phyloP scores from a whole-genome alignment of 306 rosid species.

The Ziziphus jujuba region DNA sequence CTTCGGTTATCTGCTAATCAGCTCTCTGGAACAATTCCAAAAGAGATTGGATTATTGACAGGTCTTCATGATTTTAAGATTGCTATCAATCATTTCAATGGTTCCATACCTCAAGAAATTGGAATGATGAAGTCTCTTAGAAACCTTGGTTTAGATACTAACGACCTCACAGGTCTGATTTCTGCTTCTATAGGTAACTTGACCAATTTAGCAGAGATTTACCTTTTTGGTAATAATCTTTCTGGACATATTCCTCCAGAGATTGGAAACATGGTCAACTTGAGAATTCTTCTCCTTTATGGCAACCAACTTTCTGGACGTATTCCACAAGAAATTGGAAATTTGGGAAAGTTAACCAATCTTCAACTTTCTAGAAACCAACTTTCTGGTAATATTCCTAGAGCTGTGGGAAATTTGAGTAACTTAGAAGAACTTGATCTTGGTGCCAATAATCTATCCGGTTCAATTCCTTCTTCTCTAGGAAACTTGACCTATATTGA shows the following conservation, averaged over 20 bases:
- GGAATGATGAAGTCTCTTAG: neutral
- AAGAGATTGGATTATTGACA: conserved; percentile 2
- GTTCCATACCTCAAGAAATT: conserved; percentile 13
- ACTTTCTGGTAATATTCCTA: no score
- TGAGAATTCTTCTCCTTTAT: no score
- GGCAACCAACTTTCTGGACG: neutral
- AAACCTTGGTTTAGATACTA: neutral
- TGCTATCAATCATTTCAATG: neutral
- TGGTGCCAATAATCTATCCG: neutral
- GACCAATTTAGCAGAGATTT: neutral
- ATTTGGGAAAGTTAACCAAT: no score
- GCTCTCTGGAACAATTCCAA: neutral
- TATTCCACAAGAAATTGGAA: conserved; percentile 4
- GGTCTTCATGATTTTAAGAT: neutral
- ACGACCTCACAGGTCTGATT: neutral
- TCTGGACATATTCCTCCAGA: conserved; percentile 2
- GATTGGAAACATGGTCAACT: neutral
- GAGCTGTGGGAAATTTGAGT: no score
- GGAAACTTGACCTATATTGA: no score
- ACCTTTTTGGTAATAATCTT: neutral
- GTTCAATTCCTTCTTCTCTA: conserved; percentile 1
- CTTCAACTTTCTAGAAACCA: no score
- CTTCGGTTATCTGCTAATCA: neutral
- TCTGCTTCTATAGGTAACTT: conserved; percentile 2
- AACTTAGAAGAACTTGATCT: conserved; percentile 1